Base-by-base conservation (phyloP, 331 rosid genomes). In the Acacia concinna region DNA sequence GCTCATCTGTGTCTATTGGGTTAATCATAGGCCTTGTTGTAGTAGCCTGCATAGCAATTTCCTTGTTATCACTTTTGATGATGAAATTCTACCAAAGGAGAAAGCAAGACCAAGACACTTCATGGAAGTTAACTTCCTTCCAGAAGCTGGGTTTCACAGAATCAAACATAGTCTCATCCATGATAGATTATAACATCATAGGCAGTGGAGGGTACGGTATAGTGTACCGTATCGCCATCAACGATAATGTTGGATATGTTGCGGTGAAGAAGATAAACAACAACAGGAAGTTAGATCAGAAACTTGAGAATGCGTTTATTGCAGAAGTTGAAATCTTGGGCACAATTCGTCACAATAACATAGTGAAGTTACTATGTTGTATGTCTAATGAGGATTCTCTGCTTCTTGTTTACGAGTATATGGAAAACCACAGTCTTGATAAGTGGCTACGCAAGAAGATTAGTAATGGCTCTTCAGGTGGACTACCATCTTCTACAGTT, bases 171-270 rank as follows among this genome's bases (percentile, higher is more conserved):
- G 79, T 91, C 67, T 56, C 88, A 31, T 81, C 83, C 75, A 27
- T 93, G 82, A 89, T 85, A 54, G 99, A 93, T 38, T 25, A 44
- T 2, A 90, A 91, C 52, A 81, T 96, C 17, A 87, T 96, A 20
- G 99, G 98, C 34, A 79, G 80, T 11, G 99, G 97, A 31, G 98
- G 98, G 17, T 88, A 92, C 4, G 99, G 99, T 30, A 86, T 79
- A 4, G 98, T 96, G 15, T 90, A 96, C 78, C 82, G 91, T 3
- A 85, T 90, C 6, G 69, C 76, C 20, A n/a, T 89, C 0, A 83
- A 88, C 1, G 86, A 73, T 20, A 41, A 74, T 15, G 51, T 73
- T 27, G 89, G 84, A 66, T 57, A 52, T 54, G 92, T 96, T 44
- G 98, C 97, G 3, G 99, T 93, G 83, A 96, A 96, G 25, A 90